phyloP scores from a whole-genome alignment of 2,329 filamentous ascomycete genomes.

The Aspergillus melleus region DNA sequence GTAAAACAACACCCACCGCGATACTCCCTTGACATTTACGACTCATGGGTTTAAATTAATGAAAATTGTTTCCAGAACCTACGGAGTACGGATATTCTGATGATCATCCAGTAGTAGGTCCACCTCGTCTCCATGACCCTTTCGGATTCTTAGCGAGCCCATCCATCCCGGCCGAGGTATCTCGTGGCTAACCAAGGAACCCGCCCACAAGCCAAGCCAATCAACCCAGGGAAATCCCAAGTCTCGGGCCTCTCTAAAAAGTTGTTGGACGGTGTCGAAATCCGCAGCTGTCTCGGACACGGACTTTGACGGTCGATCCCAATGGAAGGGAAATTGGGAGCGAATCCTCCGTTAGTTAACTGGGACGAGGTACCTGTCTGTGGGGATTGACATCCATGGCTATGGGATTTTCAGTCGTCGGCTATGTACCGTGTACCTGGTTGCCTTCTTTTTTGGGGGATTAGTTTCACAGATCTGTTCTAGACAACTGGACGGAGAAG shows the following conservation, averaged over 20 bases:
- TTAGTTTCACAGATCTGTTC: neutral
- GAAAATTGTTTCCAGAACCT: slow-evolving; percentile 9
- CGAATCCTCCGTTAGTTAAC: slow-evolving; percentile 2
- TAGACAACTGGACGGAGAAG: neutral
- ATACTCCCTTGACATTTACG: neutral
- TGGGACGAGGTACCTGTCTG: neutral
- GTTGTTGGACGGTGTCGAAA: neutral
- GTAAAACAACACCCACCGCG: neutral
- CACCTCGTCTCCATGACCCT: slow-evolving; percentile 19
- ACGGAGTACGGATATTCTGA: slow-evolving; percentile 13
- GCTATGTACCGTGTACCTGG: neutral
- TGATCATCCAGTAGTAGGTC: slow-evolving; percentile 17
- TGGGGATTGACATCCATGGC: slow-evolving; percentile 1
- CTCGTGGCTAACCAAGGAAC: slow-evolving; percentile 10
- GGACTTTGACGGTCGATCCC: slow-evolving; percentile 19
- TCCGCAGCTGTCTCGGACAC: slow-evolving; percentile 5
- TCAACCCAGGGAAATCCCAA: slow-evolving; percentile 7
- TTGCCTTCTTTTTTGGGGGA: neutral
- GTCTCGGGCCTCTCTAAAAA: slow-evolving; percentile 5
- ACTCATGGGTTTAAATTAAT: neutral
- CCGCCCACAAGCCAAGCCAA: slow-evolving; percentile 12
- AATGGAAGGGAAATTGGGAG: slow-evolving; percentile 16
- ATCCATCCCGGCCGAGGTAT: slow-evolving; percentile 19
- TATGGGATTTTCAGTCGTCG: neutral
- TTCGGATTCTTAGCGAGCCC: slow-evolving; percentile 8